Percentiles rank a stretch among this genome's conserved stretches.
phyloP scores from a whole-genome alignment of 2,329 filamentous ascomycete species.

The Cordyceps cateniannulata region DNA sequence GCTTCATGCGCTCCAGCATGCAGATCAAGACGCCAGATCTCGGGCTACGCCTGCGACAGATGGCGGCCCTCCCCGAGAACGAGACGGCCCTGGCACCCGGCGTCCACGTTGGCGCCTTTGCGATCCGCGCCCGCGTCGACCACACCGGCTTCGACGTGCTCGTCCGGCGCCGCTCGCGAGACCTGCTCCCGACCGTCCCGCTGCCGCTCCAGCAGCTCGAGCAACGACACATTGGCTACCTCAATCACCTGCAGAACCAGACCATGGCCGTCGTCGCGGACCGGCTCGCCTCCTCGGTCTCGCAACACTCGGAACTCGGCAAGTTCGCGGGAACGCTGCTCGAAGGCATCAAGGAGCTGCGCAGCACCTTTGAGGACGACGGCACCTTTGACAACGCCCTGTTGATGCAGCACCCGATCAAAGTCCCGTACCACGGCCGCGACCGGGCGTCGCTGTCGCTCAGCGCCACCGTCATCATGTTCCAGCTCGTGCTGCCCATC shows the following conservation, averaged over 20 bases:
- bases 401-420: slow-evolving; percentile 36
- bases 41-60: slow-evolving; percentile 51
- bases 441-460: slow-evolving; percentile 13
- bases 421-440: slow-evolving; percentile 31
- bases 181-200: slow-evolving; percentile 54
- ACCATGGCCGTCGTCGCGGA: slow-evolving; percentile 27
- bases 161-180: slow-evolving; percentile 47
- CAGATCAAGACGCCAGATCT: slow-evolving; percentile 63
- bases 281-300: not conserved
- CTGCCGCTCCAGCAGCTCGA: slow-evolving; percentile 48
- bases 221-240: slow-evolving; percentile 47
- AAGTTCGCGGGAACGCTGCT: slow-evolving; percentile 41
- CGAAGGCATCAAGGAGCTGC: slow-evolving; percentile 34
- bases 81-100: slow-evolving; percentile 42
- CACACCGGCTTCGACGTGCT: slow-evolving; percentile 57
- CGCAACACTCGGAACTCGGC: not conserved
- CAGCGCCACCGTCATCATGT: slow-evolving; percentile 37
- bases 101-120: slow-evolving; percentile 54
- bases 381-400: slow-evolving; percentile 40
- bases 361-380: slow-evolving; percentile 34
- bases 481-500: slow-evolving; percentile 56
- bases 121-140: slow-evolving; percentile 44
- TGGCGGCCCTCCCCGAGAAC: slow-evolving; percentile 52
- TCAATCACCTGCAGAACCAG: slow-evolving; percentile 42
- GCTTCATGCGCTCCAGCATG: slow-evolving; percentile 64